These are phyloP conservation scores for Chaetomiaceae sp. DNA, from an alignment of 2,329 filamentous ascomycete genomes.

Conservation along the genomic window DNA sequence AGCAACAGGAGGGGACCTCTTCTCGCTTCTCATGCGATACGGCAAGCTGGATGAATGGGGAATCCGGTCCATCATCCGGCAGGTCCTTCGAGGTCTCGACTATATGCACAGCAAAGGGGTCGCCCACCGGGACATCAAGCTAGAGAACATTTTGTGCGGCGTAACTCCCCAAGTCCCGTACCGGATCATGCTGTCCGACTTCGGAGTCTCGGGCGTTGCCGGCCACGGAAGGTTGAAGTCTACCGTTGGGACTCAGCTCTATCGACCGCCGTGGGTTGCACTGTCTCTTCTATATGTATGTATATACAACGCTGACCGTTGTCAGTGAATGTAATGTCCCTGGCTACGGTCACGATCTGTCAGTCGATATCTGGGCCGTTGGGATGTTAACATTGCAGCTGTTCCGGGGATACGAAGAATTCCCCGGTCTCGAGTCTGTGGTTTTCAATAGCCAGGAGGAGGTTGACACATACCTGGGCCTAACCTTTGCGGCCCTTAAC, in stretches of 20 bases:
- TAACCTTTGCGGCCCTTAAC: constrained; percentile 2
- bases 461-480: constrained; percentile 14
- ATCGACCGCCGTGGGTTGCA: constrained; percentile 47
- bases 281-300: too few species aligned
- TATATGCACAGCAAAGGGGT: constrained; percentile 49
- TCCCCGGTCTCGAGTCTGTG: constrained; percentile 21
- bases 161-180: constrained; percentile 41
- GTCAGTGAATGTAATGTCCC: constrained; percentile 39
- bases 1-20: constrained; percentile 51
- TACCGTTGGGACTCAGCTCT: constrained; percentile 43
- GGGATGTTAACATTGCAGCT: constrained; percentile 43
- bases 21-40: constrained; percentile 43
- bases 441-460: constrained; percentile 14
- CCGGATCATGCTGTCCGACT: constrained; percentile 49
- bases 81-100: constrained; percentile 42
- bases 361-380: constrained; percentile 51
- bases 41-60: constrained; percentile 38
- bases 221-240: constrained; percentile 41
- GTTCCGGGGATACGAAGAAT: constrained; percentile 25
- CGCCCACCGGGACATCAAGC: constrained; percentile 52
- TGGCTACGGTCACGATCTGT: constrained; percentile 30
- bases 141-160: constrained; percentile 49
- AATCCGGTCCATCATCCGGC: constrained; percentile 43
- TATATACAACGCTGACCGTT: background rate
- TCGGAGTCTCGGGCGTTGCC: constrained; percentile 46